phyloP scores from a whole-genome alignment of 805 yeast species.

The Monosporozyma yasuniensis region DNA sequence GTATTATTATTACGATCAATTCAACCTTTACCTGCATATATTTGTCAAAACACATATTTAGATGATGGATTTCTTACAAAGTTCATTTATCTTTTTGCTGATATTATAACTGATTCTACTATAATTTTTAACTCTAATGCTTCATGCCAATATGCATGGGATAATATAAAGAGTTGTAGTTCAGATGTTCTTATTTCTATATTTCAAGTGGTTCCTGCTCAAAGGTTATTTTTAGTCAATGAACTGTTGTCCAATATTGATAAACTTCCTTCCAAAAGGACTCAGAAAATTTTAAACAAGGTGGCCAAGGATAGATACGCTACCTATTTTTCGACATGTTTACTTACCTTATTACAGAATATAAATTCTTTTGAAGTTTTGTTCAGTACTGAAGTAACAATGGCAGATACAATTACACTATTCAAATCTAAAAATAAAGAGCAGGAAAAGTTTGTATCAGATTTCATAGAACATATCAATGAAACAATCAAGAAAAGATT shows the following conservation, averaged over 20 bases:
- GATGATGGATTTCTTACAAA: slow-evolving; percentile 50
- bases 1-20: slow-evolving; percentile 14
- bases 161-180: slow-evolving; percentile 14
- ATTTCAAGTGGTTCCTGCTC: slow-evolving; percentile 38
- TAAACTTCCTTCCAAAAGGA: slow-evolving; percentile 39
- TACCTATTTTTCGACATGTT: slow-evolving; percentile 24
- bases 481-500: slow-evolving; percentile 17
- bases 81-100: slow-evolving; percentile 42
- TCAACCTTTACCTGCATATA: slow-evolving; percentile 16
- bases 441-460: slow-evolving; percentile 5
- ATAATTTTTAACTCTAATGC: slow-evolving; percentile 7
- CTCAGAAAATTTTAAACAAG: slow-evolving; percentile 19
- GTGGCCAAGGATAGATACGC: slow-evolving; percentile 11
- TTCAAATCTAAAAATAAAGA: slow-evolving; percentile 1
- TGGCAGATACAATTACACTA: slow-evolving; percentile 1
- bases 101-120: slow-evolving; percentile 17
- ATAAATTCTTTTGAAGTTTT: slow-evolving; percentile 13
- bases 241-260: slow-evolving; percentile 50
- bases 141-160: slow-evolving; percentile 14
- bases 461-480: slow-evolving; percentile 19
- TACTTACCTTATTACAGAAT: slow-evolving; percentile 20
- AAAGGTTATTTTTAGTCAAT: slow-evolving; percentile 49
- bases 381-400: not conserved
- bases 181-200: slow-evolving; percentile 29
- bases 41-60: slow-evolving; percentile 19